phyloP scores from a whole-genome alignment of 78 protist genomes.

The Chrysochromulina tobinii region DNA sequence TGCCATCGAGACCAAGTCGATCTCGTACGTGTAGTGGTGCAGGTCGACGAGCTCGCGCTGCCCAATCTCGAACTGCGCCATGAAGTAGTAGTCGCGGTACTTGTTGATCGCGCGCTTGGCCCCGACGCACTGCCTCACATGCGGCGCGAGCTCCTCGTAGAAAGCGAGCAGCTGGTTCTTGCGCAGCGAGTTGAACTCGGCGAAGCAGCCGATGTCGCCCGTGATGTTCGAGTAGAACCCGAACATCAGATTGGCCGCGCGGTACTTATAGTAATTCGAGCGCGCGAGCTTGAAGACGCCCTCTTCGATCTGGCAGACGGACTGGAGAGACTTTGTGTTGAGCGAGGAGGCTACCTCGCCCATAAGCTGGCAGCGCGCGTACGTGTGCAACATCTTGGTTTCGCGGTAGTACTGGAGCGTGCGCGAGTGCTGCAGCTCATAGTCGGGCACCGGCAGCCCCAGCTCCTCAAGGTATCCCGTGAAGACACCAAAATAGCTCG shows the following conservation, averaged over 20 bases:
- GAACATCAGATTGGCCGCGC: conserved; percentile 18
- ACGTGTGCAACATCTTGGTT: background rate
- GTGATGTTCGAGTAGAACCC: background rate
- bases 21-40: conserved; percentile 25
- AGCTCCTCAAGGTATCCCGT: background rate
- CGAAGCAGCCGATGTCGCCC: background rate
- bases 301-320: background rate
- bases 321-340: conserved; percentile 26
- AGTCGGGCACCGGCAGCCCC: background rate
- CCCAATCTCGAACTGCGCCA: conserved; percentile 30
- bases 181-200: conserved; percentile 20
- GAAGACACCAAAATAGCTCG: background rate
- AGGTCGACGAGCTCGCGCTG: conserved; percentile 13
- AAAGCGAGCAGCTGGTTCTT: conserved; percentile 27
- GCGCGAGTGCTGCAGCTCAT: background rate
- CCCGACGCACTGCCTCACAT: background rate
- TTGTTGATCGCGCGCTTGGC: background rate
- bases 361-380: background rate
- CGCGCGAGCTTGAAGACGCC: conserved; percentile 12
- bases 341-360: background rate
- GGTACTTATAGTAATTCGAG: conserved; percentile 15
- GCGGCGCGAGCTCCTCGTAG: background rate
- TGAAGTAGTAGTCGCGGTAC: conserved; percentile 33
- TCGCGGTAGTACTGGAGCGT: background rate
- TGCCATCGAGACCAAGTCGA: background rate